These are phyloP conservation scores for Pseudonectria foliicola DNA, from an alignment of 2,329 filamentous ascomycete genomes.

Conservation along the genomic window DNA sequence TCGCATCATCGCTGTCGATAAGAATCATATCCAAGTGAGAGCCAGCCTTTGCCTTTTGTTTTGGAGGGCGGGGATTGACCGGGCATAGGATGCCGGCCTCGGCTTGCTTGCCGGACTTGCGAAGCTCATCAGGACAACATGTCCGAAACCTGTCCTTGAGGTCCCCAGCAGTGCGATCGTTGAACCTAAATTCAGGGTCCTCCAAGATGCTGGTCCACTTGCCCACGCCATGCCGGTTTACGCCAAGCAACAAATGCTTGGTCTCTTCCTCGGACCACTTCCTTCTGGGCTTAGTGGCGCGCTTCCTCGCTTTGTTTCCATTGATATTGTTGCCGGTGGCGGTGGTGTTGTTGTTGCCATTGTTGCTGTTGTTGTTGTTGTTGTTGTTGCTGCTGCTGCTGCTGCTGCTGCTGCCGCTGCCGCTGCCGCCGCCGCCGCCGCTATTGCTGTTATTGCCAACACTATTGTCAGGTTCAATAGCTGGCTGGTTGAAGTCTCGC, in stretches of 20 bases:
- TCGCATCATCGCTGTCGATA: constrained; percentile 35
- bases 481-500: constrained; percentile 33
- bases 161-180: constrained; percentile 54
- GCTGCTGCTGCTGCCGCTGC: no score
- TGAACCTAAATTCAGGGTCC: constrained; percentile 53
- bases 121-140: constrained; percentile 56
- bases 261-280: constrained; percentile 63
- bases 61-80: constrained; percentile 3
- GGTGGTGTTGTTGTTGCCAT: no score
- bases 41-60: constrained; percentile 38
- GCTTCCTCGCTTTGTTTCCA: constrained; percentile 39
- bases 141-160: constrained; percentile 61
- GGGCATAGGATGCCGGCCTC: no score
- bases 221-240: constrained; percentile 55
- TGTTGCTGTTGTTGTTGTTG: no score
- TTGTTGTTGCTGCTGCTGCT: no score
- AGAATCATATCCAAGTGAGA: constrained; percentile 50
- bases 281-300: constrained; percentile 49
- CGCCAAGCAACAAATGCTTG: constrained; percentile 53
- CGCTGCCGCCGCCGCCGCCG: no score
- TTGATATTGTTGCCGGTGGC: no score
- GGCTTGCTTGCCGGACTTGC: constrained; percentile 30
- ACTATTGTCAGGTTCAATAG: constrained; percentile 25
- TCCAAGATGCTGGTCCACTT: constrained; percentile 60
- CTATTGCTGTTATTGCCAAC: no score